Evolutionary conservation across 1,284 basidiomycete genomes (phyloP), one percentile per base, ranked within the genome.

Genomic region (Ganoderma multipileum): DNA sequence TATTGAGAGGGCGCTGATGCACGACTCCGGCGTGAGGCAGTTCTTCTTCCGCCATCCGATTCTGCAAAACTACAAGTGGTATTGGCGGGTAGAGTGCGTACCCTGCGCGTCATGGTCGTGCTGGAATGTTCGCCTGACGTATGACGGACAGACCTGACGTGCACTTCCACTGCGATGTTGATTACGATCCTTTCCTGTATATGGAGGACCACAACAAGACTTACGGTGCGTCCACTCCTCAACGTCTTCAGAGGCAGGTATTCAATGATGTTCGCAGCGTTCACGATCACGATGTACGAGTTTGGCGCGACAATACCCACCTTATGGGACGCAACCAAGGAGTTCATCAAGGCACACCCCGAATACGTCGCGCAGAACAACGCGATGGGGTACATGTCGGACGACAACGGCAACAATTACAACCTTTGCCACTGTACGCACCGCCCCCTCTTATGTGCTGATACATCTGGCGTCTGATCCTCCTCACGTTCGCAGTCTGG

Each of bases 201-300:
- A 92, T 95, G 92, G 84, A 91, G 75, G 85, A 92, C 50, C 82
- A 93, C 74, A 86, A 90, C 70, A 94, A 94, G 78, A 82, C 87
- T 7, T 92, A 92, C 71, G 88, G 87, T 85, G 62, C 44, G 72
- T 68, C 14, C 7, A 30, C n/a, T 3, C 16, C 9, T 41, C 9
- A 28, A n/a, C 68, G 28, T 38, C 7, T 33, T 33, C 52, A 16
- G 23, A 14, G 23, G 3, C 9, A 12, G 2, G 47, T 5, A 2
- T 50, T 50, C 23, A 26, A 50, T 12, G 18, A 20, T 59, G 9
- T 33, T 38, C n/a, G 36, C 76, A 82, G 86, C 86, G 18, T 95
- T 93, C 79, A 93, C 91, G 0, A 87, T 95, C 58, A 87, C 92
- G 0, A 83, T 95, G 77, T 91, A 90, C 79, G 94, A 95, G 78